These are phyloP conservation scores for Suillus subalutaceus DNA, from an alignment of 768 basidiomycete species.

Conservation along the genomic window DNA sequence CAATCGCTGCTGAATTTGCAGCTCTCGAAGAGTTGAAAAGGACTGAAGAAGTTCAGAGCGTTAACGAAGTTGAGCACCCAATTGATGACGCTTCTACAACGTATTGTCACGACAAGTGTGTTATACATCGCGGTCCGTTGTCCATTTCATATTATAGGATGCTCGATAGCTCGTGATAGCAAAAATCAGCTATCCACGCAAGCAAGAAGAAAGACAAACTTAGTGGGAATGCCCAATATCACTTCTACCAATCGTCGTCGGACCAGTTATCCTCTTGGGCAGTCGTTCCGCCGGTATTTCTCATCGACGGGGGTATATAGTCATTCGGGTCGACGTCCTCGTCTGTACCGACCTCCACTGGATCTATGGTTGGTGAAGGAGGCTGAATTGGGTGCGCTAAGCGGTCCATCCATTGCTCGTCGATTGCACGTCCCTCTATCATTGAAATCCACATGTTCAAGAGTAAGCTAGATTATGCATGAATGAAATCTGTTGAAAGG, in stretches of 20 bases:
- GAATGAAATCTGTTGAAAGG: not conserved
- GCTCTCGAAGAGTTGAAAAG: too few relatives aligned
- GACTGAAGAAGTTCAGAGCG: too few relatives aligned
- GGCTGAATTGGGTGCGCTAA: constrained; percentile 15
- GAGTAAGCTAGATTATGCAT: constrained; percentile 34
- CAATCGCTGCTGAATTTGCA: too few relatives aligned
- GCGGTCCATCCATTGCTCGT: constrained; percentile 42
- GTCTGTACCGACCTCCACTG: not conserved
- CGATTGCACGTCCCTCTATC: constrained; percentile 47
- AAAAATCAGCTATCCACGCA: not conserved
- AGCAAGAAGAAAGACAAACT: not conserved
- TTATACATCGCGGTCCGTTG: not conserved
- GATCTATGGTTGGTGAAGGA: constrained; percentile 17
- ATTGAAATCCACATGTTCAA: constrained; percentile 50
- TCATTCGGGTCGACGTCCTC: constrained; percentile 19
- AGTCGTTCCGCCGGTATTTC: constrained; percentile 15
- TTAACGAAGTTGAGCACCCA: too few relatives aligned
- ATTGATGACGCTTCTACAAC: not conserved
- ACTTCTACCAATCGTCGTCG: constrained; percentile 30
- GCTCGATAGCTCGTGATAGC: not conserved
- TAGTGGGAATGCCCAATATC: not conserved
- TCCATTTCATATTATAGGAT: not conserved
- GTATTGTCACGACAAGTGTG: not conserved
- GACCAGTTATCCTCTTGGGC: constrained; percentile 26
- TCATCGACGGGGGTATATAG: constrained; percentile 18